phyloP scores from a whole-genome alignment of 352 stramenopile species.

The Phytophthora tentaculata region DNA sequence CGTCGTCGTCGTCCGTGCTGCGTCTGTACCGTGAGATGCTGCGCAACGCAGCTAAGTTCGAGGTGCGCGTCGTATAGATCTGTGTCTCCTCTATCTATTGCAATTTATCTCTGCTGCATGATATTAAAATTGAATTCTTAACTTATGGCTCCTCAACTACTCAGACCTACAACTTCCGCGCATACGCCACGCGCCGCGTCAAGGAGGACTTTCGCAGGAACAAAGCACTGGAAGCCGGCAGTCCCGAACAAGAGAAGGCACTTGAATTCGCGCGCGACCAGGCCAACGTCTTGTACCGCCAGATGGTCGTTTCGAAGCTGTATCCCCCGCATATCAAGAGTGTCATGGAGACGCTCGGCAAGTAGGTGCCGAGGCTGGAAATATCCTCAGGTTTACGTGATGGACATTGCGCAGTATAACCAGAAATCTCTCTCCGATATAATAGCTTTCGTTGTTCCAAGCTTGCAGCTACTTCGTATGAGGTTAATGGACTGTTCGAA shows the following conservation, averaged over 20 bases:
- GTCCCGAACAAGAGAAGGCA: constrained; percentile 57
- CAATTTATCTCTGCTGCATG: not conserved
- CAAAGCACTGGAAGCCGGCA: constrained; percentile 48
- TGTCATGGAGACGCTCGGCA: constrained; percentile 15
- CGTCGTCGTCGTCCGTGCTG: constrained; percentile 52
- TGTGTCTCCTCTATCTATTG: constrained; percentile 1
- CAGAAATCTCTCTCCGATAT: no score
- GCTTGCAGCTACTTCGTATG: no score
- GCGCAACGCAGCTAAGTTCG: constrained; percentile 55
- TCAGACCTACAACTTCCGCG: constrained; percentile 80
- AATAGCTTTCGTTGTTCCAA: no score
- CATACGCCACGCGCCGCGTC: constrained; percentile 68
- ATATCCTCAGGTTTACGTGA: no score
- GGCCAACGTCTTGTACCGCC: constrained; percentile 60
- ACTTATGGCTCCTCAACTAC: no score
- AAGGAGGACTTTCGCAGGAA: constrained; percentile 82
- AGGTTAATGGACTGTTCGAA: no score
- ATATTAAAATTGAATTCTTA: no score
- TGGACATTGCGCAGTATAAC: no score
- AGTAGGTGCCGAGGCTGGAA: no score
- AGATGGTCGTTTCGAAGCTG: constrained; percentile 70
- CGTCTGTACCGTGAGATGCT: constrained; percentile 67
- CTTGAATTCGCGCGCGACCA: constrained; percentile 55
- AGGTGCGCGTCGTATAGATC: constrained; percentile 36
- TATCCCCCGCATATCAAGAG: constrained; percentile 48